phyloP scores from a whole-genome alignment of 2,329 filamentous ascomycete genomes.

The Calonectria hawksworthii region DNA sequence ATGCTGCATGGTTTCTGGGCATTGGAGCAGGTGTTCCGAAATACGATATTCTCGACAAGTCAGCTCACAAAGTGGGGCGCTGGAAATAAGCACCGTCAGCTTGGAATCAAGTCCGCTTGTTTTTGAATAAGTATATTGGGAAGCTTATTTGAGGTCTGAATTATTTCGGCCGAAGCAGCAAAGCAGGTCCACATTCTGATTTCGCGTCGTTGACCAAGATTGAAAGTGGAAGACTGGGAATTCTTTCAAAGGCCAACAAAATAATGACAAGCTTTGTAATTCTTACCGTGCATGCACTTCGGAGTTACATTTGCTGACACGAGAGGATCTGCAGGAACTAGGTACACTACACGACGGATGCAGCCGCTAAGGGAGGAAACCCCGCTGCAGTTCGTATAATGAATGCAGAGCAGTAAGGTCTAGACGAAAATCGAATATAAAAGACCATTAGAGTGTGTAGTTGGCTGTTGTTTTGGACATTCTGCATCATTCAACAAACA shows the following conservation, averaged over 20 bases:
- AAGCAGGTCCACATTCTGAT: too few species aligned
- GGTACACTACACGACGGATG: background rate
- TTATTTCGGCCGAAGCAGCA: too few species aligned
- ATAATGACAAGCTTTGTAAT: background rate
- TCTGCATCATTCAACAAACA: background rate
- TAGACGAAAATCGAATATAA: background rate
- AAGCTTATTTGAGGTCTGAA: background rate
- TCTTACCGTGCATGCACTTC: background rate
- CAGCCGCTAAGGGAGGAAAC: too few species aligned
- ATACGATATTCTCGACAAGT: background rate
- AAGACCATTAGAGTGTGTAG: background rate
- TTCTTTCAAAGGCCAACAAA: too few species aligned
- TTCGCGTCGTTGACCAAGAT: too few species aligned
- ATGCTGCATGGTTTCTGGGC: background rate
- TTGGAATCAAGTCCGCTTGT: background rate
- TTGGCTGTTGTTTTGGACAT: background rate
- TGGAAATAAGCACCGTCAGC: background rate
- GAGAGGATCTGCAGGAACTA: background rate
- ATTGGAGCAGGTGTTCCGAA: background rate
- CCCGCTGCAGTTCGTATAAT: background rate
- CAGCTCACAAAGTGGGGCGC: background rate
- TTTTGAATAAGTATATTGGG: background rate
- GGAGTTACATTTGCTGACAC: slow-evolving; percentile 1
- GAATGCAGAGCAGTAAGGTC: too few species aligned
- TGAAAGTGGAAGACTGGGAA: background rate